A percentile compares a stretch with the other conserved stretches of the same genome.
Conservation (phyloP, 768 basidiomycete genomes). For the Royoungia palumana region DNA sequence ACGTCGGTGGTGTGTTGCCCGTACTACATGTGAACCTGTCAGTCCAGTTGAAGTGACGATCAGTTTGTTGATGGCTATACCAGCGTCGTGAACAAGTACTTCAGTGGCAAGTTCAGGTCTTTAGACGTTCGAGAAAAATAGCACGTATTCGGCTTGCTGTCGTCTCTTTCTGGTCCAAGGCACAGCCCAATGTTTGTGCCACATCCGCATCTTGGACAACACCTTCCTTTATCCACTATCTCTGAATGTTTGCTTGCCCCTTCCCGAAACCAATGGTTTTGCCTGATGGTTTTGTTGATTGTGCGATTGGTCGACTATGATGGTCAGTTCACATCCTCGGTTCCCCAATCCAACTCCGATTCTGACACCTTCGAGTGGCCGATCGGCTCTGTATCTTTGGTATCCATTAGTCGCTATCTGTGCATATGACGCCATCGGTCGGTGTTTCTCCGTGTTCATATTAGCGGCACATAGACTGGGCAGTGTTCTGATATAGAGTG, state of each 20-base stretch:
- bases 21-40: constrained; percentile 15
- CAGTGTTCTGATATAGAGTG: background rate
- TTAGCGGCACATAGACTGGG: background rate
- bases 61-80: constrained; percentile 5
- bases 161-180: background rate
- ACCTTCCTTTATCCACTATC: background rate
- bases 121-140: constrained; percentile 3
- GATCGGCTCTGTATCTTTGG: constrained; percentile 8
- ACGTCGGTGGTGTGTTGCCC: background rate
- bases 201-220: constrained; percentile 1
- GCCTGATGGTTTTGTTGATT: constrained; percentile 1
- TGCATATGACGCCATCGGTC: constrained; percentile 13
- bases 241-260: constrained; percentile 4
- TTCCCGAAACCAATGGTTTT: constrained; percentile 6
- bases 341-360: constrained; percentile 9
- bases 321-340: constrained; percentile 1
- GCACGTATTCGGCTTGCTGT: constrained; percentile 11
- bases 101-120: constrained; percentile 1
- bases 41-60: constrained; percentile 2
- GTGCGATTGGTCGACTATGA: constrained; percentile 4
- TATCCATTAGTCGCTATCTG: background rate
- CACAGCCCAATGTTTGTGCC: constrained; percentile 2
- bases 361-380: constrained; percentile 4
- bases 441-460: constrained; percentile 11
- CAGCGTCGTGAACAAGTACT: constrained; percentile 10